Percentiles rank a stretch among this genome's conserved stretches.
phyloP scores from a whole-genome alignment of 1,284 basidiomycete genomes.

The Neotropicomus parvogracilis region DNA sequence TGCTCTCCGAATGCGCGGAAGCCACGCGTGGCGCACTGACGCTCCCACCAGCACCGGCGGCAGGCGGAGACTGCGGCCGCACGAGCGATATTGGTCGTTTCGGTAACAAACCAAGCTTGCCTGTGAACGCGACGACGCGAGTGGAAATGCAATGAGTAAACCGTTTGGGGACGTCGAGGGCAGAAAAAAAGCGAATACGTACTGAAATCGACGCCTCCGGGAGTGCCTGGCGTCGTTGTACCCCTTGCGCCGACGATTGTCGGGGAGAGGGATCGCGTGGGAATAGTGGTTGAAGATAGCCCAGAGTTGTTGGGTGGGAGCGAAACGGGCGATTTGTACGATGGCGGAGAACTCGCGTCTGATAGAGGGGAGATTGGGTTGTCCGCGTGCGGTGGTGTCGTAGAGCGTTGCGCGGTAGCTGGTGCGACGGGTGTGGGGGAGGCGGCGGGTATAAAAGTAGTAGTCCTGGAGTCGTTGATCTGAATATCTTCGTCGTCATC shows the following conservation, averaged over 20 bases:
- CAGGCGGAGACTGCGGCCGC: constrained; percentile 33
- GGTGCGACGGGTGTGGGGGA: not conserved
- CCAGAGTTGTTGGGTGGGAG: not conserved
- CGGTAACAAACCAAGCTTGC: constrained; percentile 68
- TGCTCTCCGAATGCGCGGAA: constrained; percentile 11
- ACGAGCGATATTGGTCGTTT: constrained; percentile 72
- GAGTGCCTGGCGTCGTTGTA: constrained; percentile 5
- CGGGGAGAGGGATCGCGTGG: constrained; percentile 15
- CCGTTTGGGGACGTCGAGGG: no score
- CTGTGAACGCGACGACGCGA: constrained; percentile 4
- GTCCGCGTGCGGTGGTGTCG: not conserved
- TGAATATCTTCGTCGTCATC: constrained; percentile 19
- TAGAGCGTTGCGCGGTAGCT: not conserved
- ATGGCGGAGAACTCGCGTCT: constrained; percentile 1
- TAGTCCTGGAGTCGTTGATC: constrained; percentile 10
- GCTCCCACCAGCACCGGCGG: not conserved
- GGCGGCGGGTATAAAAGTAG: not conserved
- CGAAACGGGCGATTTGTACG: constrained; percentile 14
- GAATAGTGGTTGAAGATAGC: not conserved
- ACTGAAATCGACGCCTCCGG: constrained; percentile 31
- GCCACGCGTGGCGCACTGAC: constrained; percentile 11
- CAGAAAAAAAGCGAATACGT: not conserved
- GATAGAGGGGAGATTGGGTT: not conserved
- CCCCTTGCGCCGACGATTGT: not conserved
- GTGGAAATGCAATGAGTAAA: not conserved